Evolutionary conservation across 2,329 filamentous ascomycete species (phyloP).

Genomic region (Dryadomyces quercus-mongolicae): DNA sequence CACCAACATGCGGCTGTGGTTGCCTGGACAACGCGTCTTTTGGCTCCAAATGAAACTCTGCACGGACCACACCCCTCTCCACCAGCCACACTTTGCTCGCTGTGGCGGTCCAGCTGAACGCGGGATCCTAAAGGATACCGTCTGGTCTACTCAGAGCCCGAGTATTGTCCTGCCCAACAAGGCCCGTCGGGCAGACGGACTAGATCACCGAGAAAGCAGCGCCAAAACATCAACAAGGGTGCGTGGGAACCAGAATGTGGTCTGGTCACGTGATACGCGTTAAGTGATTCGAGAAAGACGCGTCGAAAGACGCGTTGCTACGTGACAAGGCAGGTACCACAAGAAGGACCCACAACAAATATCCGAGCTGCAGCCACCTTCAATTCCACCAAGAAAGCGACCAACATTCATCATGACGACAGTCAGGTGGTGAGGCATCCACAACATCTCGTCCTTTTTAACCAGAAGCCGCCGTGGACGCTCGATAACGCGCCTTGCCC

Average conservation of each 20-base stretch:
- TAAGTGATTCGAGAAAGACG: constrained; percentile 9
- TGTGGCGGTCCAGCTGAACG: no score
- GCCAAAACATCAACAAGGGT: neutral
- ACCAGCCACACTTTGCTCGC: no score
- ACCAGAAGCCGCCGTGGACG: neutral
- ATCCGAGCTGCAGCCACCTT: constrained; percentile 1
- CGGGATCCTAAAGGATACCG: no score
- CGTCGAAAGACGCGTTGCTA: constrained; percentile 11
- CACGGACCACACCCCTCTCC: neutral
- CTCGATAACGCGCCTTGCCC: neutral
- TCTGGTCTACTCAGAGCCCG: no score
- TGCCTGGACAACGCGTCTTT: constrained; percentile 8
- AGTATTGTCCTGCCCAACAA: no score
- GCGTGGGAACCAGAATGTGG: neutral
- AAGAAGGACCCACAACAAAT: constrained; percentile 4
- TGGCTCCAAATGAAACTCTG: neutral
- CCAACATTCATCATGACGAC: neutral
- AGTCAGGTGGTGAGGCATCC: neutral
- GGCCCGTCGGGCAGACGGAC: no score
- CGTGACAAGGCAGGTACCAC: constrained; percentile 8
- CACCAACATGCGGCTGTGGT: constrained; percentile 9
- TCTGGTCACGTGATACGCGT: constrained; percentile 11
- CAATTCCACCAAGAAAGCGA: neutral
- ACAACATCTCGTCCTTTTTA: neutral
- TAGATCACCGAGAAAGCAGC: neutral